Percentiles rank a stretch among this genome's conserved stretches.
phyloP scores from a whole-genome alignment of 73 alveolate genomes.

The Paramecium pentaurelia region DNA sequence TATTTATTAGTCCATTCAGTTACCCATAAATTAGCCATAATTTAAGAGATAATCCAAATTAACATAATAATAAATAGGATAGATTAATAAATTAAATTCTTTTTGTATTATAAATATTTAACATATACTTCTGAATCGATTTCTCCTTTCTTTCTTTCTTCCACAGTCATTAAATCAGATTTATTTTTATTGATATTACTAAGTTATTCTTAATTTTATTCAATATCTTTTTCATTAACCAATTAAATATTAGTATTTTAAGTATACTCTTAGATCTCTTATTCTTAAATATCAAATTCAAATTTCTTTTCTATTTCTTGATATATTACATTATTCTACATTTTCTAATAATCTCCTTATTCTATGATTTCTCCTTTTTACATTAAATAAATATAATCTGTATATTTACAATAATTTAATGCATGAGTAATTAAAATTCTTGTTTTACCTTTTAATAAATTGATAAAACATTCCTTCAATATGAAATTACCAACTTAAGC shows the following conservation, averaged over 20 bases:
- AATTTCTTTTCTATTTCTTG: constrained; percentile 32
- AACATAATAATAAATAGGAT: background rate
- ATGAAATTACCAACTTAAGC: constrained; percentile 58
- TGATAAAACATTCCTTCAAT: constrained; percentile 18
- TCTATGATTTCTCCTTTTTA: constrained; percentile 50
- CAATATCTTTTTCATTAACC: no score
- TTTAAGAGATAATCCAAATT: constrained; percentile 18
- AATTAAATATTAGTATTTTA: no score
- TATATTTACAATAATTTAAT: constrained; percentile 21
- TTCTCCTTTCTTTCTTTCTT: constrained; percentile 63
- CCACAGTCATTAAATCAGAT: constrained; percentile 26
- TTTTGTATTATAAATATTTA: constrained; percentile 38
- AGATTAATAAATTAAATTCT: background rate
- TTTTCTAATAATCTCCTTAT: constrained; percentile 43
- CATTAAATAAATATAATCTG: constrained; percentile 42
- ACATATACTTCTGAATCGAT: constrained; percentile 37
- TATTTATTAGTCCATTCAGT: constrained; percentile 31
- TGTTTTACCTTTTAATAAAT: constrained; percentile 11
- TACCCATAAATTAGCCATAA: constrained; percentile 45
- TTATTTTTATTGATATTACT: background rate
- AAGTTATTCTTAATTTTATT: background rate
- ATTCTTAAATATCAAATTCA: background rate
- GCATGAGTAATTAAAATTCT: constrained; percentile 57
- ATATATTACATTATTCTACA: background rate
- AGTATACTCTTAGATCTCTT: background rate